These are phyloP conservation scores for Aspergillus novofumigatus DNA, from an alignment of 2,329 filamentous ascomycete genomes.

Conservation along the genomic window DNA sequence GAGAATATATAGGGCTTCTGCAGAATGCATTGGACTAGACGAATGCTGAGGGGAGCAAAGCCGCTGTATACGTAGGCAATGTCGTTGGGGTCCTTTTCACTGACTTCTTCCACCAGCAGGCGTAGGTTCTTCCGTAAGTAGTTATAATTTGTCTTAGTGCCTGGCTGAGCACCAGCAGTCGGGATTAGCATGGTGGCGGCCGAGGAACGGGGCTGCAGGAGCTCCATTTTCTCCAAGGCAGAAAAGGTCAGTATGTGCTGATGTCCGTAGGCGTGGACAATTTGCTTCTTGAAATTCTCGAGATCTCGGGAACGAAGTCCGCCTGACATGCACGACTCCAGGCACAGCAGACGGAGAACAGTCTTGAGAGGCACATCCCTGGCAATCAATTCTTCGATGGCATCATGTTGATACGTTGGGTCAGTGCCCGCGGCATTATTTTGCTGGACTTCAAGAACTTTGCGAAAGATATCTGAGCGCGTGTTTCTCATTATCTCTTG, in stretches of 20 bases:
- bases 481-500: conserved; percentile 96
- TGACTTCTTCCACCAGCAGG: conserved; percentile 92
- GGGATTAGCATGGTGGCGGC: conserved; percentile 78
- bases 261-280: conserved; percentile 90
- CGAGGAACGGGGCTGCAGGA: conserved; percentile 74
- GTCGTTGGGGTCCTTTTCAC: conserved; percentile 89
- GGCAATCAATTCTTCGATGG: conserved; percentile 90
- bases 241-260: conserved; percentile 89
- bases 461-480: conserved; percentile 80
- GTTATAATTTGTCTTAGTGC: conserved; percentile 82
- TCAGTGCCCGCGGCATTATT: conserved; percentile 89
- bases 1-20: conserved; percentile 81
- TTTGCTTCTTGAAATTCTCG: conserved; percentile 80
- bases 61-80: conserved; percentile 98
- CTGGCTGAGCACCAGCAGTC: conserved; percentile 59
- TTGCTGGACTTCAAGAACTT: conserved; percentile 87
- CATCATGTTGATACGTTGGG: conserved; percentile 81
- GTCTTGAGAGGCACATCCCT: conserved; percentile 76
- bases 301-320: conserved; percentile 85
- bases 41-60: conserved; percentile 87
- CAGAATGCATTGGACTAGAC: conserved; percentile 85
- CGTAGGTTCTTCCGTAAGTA: conserved; percentile 80
- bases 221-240: conserved; percentile 81
- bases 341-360: conserved; percentile 77
- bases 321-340: conserved; percentile 86